Base-by-base conservation (phyloP, 2,329 filamentous ascomycete genomes). In the Cladophialophora bantiana region DNA sequence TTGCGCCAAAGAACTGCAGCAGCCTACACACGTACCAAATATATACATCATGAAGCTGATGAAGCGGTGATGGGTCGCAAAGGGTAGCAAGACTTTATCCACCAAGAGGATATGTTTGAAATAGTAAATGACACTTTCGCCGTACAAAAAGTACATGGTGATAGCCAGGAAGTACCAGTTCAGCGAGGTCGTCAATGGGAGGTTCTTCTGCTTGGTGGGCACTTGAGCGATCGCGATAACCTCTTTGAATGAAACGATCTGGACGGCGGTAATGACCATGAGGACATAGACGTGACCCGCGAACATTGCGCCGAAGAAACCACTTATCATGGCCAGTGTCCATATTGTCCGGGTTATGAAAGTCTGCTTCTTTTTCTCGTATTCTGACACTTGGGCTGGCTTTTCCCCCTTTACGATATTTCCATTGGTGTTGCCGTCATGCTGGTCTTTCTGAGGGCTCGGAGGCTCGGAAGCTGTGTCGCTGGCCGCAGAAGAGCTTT, bases 141-240 rank as follows among this genome's bases (percentile, higher is more conserved):
- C 95, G 77, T 99, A 99, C 59, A 99, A 85, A 74, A 97, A 99
- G 84, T 99, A 99, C 94, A 99, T 98, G 73, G 94, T 97, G 32
- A 92, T 93, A n/a, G 93, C 95, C 62, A 99, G 86, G 84, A 96
- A 99, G 80, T 99, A 99, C 95, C 95, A 99, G 81, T 98, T 98
- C 74, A 99, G 84, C 72, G 92, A 93, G 83, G 97, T 97, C 72
- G 94, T 97, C 74, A 96, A 96, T 66, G 91, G 91, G 68, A 99
- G 85, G 77, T 94, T 93, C 76, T 94, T 90, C 70, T 94, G 94
- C 75, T 91, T 89, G 78, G 92, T 96, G 62, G 95, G 94, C 7
- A 98, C 93, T 77, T 94, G 96, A 73, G 94, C 91, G 75, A 99
- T 98, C 70, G 94, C 94, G 77, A 99, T 98, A 75, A 99, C 95